Conservation (phyloP, 495 filamentous ascomycete species). For the Xylaria sp. region DNA sequence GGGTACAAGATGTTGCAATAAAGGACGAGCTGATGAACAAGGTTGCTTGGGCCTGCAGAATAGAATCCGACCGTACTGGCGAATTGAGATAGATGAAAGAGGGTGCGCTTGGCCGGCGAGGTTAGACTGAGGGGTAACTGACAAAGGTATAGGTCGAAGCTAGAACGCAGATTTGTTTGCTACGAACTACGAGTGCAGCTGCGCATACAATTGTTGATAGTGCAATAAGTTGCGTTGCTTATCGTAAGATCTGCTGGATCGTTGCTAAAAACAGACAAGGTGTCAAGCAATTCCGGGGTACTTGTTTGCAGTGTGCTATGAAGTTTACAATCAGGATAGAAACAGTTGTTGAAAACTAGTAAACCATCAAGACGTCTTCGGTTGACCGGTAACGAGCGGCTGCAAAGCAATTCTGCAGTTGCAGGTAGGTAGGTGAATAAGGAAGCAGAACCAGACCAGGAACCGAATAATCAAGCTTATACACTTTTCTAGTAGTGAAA, state of each 20-base stretch:
- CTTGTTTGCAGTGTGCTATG: not conserved
- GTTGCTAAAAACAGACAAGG: not conserved
- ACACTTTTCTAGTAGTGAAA: constrained; percentile 26
- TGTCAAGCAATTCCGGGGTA: not conserved
- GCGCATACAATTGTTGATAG: constrained; percentile 9
- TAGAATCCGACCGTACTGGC: not conserved
- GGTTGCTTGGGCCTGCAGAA: not conserved
- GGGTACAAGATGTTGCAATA: not conserved
- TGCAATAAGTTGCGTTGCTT: not conserved
- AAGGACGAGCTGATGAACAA: not conserved
- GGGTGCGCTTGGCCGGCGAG: not conserved
- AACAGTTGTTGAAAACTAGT: not conserved
- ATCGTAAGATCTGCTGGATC: not conserved
- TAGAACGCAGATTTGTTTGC: not conserved
- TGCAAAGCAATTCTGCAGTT: not conserved
- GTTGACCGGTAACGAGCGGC: not conserved
- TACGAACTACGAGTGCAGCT: not conserved
- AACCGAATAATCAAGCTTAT: constrained; percentile 35
- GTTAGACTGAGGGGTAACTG: not conserved
- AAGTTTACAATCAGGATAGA: not conserved
- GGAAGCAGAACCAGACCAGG: too few species aligned
- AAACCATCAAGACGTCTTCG: not conserved
- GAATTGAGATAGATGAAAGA: constrained; percentile 12
- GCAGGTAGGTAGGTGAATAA: not conserved
- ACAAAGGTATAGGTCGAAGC: not conserved